Evolutionary conservation across 2,329 filamentous ascomycete genomes (phyloP).

Genomic region (Cladosporium sp.): DNA sequence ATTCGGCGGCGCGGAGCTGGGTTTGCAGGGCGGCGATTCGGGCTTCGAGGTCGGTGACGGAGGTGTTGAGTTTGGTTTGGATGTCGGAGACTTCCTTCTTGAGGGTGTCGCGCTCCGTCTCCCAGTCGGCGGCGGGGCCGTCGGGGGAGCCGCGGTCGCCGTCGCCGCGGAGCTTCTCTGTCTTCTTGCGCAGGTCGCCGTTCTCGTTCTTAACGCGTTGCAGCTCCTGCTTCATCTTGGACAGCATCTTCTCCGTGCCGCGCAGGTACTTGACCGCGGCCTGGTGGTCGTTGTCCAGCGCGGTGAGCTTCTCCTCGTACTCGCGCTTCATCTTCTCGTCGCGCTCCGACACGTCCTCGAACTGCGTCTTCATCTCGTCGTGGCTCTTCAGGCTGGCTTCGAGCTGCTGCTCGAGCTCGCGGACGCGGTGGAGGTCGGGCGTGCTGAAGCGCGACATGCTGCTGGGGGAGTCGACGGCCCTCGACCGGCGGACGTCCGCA

Average conservation of each 20-base stretch:
- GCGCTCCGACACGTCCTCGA: slow-evolving; percentile 70
- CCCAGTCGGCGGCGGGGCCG: slow-evolving; percentile 58
- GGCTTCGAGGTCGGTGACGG: slow-evolving; percentile 62
- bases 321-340: slow-evolving; percentile 80
- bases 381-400: slow-evolving; percentile 70
- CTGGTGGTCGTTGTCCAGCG: slow-evolving; percentile 95
- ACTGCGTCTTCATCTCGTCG: slow-evolving; percentile 73
- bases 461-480: slow-evolving; percentile 65
- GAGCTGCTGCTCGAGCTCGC: slow-evolving; percentile 84
- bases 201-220: slow-evolving; percentile 86
- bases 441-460: slow-evolving; percentile 60
- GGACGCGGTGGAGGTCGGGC: slow-evolving; percentile 71
- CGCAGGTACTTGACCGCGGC: slow-evolving; percentile 97
- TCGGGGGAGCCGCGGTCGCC: slow-evolving; percentile 31
- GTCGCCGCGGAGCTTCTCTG: slow-evolving; percentile 41
- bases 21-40: slow-evolving; percentile 62
- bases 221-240: slow-evolving; percentile 97
- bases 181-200: slow-evolving; percentile 69
- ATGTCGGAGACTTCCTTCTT: slow-evolving; percentile 62
- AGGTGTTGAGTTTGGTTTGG: slow-evolving; percentile 61
- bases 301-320: slow-evolving; percentile 87
- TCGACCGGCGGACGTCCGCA: slow-evolving; percentile 63
- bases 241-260: slow-evolving; percentile 97
- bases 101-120: slow-evolving; percentile 63
- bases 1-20: slow-evolving; percentile 60